Evolutionary conservation across 345 rosid species (phyloP).

Genomic region (Eucalyptus pauciflora): DNA sequence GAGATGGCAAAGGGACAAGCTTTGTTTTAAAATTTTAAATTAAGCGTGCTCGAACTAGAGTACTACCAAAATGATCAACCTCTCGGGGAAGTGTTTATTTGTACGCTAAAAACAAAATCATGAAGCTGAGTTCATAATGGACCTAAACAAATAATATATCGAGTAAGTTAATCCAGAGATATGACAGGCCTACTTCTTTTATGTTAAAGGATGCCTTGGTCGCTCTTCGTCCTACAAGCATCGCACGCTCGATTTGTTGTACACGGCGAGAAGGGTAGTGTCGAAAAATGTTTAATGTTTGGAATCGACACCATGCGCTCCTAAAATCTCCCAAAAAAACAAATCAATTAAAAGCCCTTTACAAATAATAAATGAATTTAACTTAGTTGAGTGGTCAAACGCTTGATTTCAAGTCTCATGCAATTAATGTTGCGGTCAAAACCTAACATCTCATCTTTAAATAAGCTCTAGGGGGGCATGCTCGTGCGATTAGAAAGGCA

Average conservation of each 20-base stretch:
- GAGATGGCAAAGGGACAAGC: no score
- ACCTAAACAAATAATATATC: no score
- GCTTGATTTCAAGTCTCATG: background rate
- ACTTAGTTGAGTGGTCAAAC: background rate
- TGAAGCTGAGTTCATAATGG: no score
- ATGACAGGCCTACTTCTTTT: background rate
- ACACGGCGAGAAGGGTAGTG: background rate
- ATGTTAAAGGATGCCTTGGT: background rate
- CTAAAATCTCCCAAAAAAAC: fast-evolving
- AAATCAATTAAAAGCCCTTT: background rate
- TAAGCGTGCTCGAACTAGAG: background rate
- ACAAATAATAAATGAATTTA: background rate
- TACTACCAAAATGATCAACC: background rate
- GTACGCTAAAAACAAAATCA: background rate
- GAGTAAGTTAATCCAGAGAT: no score
- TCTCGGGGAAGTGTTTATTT: background rate
- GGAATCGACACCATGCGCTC: background rate
- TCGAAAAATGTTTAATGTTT: background rate
- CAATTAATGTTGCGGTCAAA: background rate
- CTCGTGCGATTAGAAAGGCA: background rate
- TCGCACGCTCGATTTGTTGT: background rate
- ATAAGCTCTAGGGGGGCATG: background rate
- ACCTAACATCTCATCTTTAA: background rate
- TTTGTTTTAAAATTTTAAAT: background rate
- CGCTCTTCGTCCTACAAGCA: background rate